Base-by-base conservation (phyloP, 169 alveolate genomes). In the Hepatocystis sp. region DNA sequence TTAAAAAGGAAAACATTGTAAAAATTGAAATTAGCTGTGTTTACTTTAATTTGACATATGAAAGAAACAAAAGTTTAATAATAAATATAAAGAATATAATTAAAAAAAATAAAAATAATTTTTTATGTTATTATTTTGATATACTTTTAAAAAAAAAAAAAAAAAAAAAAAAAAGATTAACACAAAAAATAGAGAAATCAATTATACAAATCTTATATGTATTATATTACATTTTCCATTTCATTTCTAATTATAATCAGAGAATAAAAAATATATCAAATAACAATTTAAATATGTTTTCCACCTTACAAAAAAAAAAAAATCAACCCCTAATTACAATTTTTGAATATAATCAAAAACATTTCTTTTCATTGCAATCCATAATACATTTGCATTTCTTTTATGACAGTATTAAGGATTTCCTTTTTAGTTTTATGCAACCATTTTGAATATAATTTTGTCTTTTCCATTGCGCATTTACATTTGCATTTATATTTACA, bases 21-120 rank as follows among this genome's bases (percentile, higher is more conserved):
- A 71, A 55, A 55, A 28, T 71, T 0, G 86, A 71, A 2, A 71
- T 71, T 4, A 32, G 36, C 15, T 71, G 86, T 40, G 15, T 17
- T 19, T 63, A 71, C 32, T 71, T 71, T 51, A 71, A 71, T 39
- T 28, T 71, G 5, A 58, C 42, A 30, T 71, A 56, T 61, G 76
- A 71, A 1, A 28, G 25, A 4, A 71, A 71, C 2, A 71, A 71
- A 55, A 56, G 27, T 32, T 42, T 71, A 40, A 58, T 71, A 8
- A 17, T 42, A 21, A 55, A 71, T 39, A 42, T 71, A 36, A 47
- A 32, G 11, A 56, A 34, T 44, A 56, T 56, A 17, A 71, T 71
- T 7, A 55, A 28, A 34, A 71, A 71, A 13, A 71, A 71, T 25
- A 71, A 58, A 19, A 34, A 71, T 51, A 71, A 71, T 44, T 71